Percentiles rank a stretch among this genome's conserved stretches.
Conservation (phyloP, 2,329 filamentous ascomycete species). For the Xylariaceae sp. region DNA sequence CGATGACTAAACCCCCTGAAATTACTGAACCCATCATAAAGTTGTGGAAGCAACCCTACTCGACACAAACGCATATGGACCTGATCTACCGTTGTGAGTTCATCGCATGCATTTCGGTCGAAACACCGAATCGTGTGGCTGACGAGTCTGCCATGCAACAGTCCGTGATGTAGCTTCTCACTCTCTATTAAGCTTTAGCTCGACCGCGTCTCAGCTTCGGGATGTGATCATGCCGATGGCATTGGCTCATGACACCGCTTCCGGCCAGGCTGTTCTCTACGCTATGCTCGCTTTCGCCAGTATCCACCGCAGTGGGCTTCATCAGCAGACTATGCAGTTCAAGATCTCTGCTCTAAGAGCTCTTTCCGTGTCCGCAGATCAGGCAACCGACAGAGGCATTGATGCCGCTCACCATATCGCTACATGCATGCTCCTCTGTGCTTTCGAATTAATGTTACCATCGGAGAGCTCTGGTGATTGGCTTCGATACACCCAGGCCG, state of each 20-base stretch:
- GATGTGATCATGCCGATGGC: constrained; percentile 22
- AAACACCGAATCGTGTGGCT: too few species aligned
- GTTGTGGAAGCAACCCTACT: too few species aligned
- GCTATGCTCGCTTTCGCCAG: constrained; percentile 24
- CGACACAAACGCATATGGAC: too few species aligned
- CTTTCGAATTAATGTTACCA: constrained; percentile 24
- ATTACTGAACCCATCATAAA: too few species aligned
- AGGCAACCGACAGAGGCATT: constrained; percentile 5
- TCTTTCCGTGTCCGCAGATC: constrained; percentile 17
- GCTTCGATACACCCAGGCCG: constrained; percentile 23
- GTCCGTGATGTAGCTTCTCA: constrained; percentile 16
- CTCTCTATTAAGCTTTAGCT: constrained; percentile 17
- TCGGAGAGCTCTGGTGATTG: constrained; percentile 24
- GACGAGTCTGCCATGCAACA: too few species aligned
- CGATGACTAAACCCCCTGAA: too few species aligned
- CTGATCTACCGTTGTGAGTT: too few species aligned
- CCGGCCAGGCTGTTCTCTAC: constrained; percentile 16
- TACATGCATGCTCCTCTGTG: constrained; percentile 26
- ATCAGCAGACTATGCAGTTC: constrained; percentile 17
- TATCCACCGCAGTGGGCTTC: constrained; percentile 18
- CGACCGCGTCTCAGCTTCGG: constrained; percentile 12
- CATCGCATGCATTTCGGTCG: too few species aligned
- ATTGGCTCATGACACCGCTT: constrained; percentile 12
- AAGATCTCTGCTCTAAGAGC: constrained; percentile 21
- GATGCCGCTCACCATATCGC: constrained; percentile 25